These are phyloP conservation scores for Glaciozyma antarctica DNA, from an alignment of 768 basidiomycete species.

Conservation along the genomic window DNA sequence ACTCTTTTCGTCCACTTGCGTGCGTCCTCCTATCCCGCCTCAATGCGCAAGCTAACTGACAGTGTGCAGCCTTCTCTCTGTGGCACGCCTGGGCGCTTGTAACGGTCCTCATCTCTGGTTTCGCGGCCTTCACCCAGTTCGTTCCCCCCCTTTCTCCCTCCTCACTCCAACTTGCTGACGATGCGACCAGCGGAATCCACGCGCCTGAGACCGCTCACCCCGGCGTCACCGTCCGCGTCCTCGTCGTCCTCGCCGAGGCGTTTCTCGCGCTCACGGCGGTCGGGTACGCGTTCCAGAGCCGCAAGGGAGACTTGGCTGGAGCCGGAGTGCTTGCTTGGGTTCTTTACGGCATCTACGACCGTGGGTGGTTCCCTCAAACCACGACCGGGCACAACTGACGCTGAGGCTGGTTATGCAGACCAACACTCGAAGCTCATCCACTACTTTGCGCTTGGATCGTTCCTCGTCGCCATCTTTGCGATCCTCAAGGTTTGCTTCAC, in stretches of 20 bases:
- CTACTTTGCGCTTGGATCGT: conserved; percentile 76
- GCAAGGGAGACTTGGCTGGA: conserved; percentile 85
- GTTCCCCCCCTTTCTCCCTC: background rate
- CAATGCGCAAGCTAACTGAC: too few species aligned
- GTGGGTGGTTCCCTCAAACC: conserved; percentile 5
- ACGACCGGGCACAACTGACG: conserved; percentile 17
- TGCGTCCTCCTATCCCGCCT: too few species aligned
- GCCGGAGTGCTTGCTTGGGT: conserved; percentile 54
- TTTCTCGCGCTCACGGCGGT: conserved; percentile 35
- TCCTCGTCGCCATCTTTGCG: conserved; percentile 74
- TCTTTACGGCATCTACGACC: conserved; percentile 4
- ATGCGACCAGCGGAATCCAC: background rate
- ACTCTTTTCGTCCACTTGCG: conserved; percentile 72
- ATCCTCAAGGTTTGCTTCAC: conserved; percentile 52
- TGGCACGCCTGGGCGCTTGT: conserved; percentile 56
- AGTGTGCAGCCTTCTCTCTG: conserved; percentile 60
- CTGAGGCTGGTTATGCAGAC: conserved; percentile 47
- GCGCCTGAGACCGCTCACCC: background rate
- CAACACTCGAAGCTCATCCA: conserved; percentile 63
- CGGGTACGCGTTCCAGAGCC: conserved; percentile 85
- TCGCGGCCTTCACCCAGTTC: conserved; percentile 58
- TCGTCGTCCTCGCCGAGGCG: conserved; percentile 62
- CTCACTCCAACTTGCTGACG: background rate
- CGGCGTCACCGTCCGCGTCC: conserved; percentile 7
- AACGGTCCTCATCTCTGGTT: conserved; percentile 58